phyloP scores from a whole-genome alignment of 1,139 yeast genomes.

The Yamadazyma songkhlaensis region DNA sequence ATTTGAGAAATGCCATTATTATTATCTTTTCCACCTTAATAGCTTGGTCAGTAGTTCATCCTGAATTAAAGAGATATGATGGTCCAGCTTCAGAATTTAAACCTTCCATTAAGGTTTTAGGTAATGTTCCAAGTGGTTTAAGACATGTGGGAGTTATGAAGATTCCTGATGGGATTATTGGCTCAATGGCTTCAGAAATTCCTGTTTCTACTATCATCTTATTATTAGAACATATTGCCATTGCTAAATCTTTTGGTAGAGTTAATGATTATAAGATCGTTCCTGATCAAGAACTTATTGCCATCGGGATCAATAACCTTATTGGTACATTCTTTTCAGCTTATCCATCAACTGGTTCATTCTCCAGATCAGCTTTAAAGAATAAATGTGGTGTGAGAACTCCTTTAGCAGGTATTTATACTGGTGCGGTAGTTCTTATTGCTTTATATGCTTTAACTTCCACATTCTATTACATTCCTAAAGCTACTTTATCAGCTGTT shows the following conservation, averaged over 20 bases:
- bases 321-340: conserved; percentile 91
- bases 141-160: conserved; percentile 71
- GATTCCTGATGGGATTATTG: conserved; percentile 59
- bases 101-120: conserved; percentile 62
- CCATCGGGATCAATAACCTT: conserved; percentile 89
- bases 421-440: conserved; percentile 83
- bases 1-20: conserved; percentile 77
- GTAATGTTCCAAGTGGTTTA: conserved; percentile 80
- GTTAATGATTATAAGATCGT: conserved; percentile 85
- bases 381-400: conserved; percentile 96
- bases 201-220: conserved; percentile 85
- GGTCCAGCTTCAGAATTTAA: conserved; percentile 31
- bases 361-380: conserved; percentile 90
- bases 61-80: conserved; percentile 52
- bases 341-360: conserved; percentile 95
- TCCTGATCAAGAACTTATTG: conserved; percentile 92
- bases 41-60: conserved; percentile 72
- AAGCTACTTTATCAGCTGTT: conserved; percentile 81
- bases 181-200: conserved; percentile 67
- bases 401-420: conserved; percentile 88
- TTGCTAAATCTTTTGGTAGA: conserved; percentile 90
- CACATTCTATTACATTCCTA: conserved; percentile 87
- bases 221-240: conserved; percentile 88
- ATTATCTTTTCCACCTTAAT: conserved; percentile 73
- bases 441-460: conserved; percentile 82